Evolutionary conservation across 371 early-diverging fungal species (phyloP).

Genomic region (Polyrhizophydium stewartii): DNA sequence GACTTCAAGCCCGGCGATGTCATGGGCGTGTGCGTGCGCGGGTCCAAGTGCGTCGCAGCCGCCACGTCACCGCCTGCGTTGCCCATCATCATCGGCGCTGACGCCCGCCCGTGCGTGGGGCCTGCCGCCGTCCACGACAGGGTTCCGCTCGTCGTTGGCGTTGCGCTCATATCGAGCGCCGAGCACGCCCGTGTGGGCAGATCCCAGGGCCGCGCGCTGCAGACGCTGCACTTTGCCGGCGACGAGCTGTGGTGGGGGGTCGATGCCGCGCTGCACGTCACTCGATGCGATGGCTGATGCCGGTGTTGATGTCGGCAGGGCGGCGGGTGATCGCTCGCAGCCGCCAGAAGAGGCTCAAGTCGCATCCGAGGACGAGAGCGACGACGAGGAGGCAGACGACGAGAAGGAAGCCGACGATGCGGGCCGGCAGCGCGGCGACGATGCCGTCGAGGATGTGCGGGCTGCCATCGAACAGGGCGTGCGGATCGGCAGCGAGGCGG

Average conservation of each 20-base stretch:
- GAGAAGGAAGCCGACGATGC: background rate
- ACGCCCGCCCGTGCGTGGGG: no score
- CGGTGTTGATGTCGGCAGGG: background rate
- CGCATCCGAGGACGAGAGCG: background rate
- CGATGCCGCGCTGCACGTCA: background rate
- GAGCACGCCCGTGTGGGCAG: slow-evolving; percentile 1
- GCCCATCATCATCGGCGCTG: no score
- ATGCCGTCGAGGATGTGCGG: no score
- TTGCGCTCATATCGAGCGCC: slow-evolving; percentile 10
- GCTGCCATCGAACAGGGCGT: no score
- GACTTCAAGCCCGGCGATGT: slow-evolving; percentile 11
- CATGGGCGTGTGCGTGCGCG: slow-evolving; percentile 17
- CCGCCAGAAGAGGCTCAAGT: background rate
- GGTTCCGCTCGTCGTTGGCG: slow-evolving; percentile 28
- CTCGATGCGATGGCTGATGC: background rate
- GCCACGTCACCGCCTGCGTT: no score
- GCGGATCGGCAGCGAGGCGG: no score
- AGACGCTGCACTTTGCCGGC: slow-evolving; percentile 18
- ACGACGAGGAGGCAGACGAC: background rate
- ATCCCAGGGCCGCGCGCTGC: slow-evolving; percentile 27
- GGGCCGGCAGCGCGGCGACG: no score
- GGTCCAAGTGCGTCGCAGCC: slow-evolving; percentile 15
- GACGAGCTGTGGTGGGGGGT: slow-evolving; percentile 25
- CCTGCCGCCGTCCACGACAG: background rate
- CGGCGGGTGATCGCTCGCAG: slow-evolving; percentile 3